Evolutionary conservation across 2,329 filamentous ascomycete species (phyloP).

Genomic region (Neurospora crassa): DNA sequence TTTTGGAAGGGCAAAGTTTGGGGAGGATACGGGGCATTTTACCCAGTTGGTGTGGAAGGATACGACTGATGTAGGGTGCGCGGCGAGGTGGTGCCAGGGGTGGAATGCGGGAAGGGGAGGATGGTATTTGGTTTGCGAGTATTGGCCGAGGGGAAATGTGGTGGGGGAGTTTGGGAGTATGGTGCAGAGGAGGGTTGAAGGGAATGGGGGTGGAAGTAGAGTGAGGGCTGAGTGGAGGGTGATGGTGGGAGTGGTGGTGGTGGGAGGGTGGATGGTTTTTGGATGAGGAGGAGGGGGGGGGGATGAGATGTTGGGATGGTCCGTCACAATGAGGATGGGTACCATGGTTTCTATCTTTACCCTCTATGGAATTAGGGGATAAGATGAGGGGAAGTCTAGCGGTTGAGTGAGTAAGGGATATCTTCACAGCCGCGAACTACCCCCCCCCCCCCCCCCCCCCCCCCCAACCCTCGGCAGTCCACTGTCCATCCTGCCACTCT

Average conservation of each 20-base stretch:
- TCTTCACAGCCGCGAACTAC: conserved; percentile 19
- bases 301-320: neutral
- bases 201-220: conserved; percentile 14
- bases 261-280: neutral
- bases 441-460: conserved; percentile 10
- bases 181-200: conserved; percentile 21
- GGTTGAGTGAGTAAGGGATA: neutral
- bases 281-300: neutral
- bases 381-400: neutral
- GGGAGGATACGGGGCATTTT: conserved; percentile 56
- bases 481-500: conserved; percentile 20
- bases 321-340: neutral
- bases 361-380: too few relatives aligned
- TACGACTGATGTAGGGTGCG: conserved; percentile 51
- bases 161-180: conserved; percentile 38
- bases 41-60: conserved; percentile 64
- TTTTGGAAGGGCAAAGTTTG: conserved; percentile 47
- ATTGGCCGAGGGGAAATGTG: conserved; percentile 58
- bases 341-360: neutral
- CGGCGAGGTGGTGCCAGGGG: conserved; percentile 30
- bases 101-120: conserved; percentile 20
- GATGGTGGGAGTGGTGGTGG: neutral
- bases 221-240: neutral
- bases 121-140: conserved; percentile 63
- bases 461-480: conserved; percentile 22